These are phyloP conservation scores for Phylloporus arenicola DNA, from an alignment of 768 basidiomycete genomes.

Conservation along the genomic window DNA sequence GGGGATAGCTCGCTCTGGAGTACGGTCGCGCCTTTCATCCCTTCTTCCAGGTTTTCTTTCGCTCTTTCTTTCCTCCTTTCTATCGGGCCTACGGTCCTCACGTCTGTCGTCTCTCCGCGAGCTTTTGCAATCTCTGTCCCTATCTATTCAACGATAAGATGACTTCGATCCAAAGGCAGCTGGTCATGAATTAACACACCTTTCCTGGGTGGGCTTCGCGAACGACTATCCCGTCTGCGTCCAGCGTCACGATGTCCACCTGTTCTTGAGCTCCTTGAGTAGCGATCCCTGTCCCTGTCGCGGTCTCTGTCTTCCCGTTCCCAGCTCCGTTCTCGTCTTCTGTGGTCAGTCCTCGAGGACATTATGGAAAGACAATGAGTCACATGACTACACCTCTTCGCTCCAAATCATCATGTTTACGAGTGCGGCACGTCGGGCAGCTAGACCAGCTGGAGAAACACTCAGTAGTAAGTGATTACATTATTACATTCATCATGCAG, in stretches of 20 bases:
- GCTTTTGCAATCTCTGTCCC: conserved; percentile 36
- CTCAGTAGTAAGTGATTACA: conserved; percentile 12
- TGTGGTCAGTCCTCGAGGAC: conserved; percentile 53
- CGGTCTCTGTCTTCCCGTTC: conserved; percentile 42
- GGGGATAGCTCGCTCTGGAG: conserved; percentile 33
- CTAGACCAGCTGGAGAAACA: conserved; percentile 4
- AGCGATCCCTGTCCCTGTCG: conserved; percentile 43
- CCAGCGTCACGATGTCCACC: conserved; percentile 31
- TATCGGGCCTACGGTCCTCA: conserved; percentile 28
- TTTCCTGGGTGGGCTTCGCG: conserved; percentile 30
- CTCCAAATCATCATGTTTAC: conserved; percentile 14
- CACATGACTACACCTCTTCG: conserved; percentile 22
- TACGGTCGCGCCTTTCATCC: conserved; percentile 38
- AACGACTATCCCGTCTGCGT: conserved; percentile 38
- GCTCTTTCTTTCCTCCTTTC: conserved; percentile 28
- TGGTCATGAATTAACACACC: conserved; percentile 16
- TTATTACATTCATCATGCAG: neutral
- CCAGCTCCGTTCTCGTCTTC: conserved; percentile 61
- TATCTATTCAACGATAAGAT: conserved; percentile 28
- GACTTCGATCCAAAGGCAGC: neutral
- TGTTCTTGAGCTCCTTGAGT: conserved; percentile 33
- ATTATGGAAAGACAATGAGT: conserved; percentile 37
- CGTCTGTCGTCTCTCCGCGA: conserved; percentile 31
- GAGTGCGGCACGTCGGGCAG: conserved; percentile 20
- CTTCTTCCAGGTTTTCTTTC: conserved; percentile 29